Percentiles rank a stretch among this genome's conserved stretches.
Conservation (phyloP, 2,329 filamentous ascomycete species). For the Pseudocercospora pini-densiflorae region DNA sequence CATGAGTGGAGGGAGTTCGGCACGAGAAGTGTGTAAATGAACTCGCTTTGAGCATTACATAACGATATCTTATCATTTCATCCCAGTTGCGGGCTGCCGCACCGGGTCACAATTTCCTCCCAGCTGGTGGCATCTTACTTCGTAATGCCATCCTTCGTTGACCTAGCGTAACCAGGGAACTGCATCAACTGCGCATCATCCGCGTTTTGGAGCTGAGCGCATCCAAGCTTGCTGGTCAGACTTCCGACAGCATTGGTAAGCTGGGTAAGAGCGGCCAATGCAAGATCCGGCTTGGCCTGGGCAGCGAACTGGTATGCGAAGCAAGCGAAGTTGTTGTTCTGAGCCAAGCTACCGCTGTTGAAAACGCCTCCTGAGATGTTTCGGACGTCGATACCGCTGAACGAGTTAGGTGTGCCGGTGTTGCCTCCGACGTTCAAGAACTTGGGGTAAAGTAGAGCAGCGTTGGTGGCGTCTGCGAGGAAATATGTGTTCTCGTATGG, state of each 20-base stretch:
- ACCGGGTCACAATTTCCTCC: background rate
- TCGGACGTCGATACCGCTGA: conserved; percentile 40
- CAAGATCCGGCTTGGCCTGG: conserved; percentile 21
- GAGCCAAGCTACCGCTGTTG: conserved; percentile 36
- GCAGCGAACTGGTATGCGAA: conserved; percentile 37
- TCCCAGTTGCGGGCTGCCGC: too few species aligned
- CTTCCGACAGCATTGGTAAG: conserved; percentile 15
- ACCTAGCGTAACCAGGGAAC: conserved; percentile 20
- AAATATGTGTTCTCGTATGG: conserved; percentile 39
- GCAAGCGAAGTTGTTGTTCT: conserved; percentile 55
- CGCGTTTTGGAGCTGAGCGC: conserved; percentile 13
- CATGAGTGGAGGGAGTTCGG: too few species aligned
- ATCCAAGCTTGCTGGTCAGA: conserved; percentile 8
- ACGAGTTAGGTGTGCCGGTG: conserved; percentile 41
- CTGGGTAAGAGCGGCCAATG: conserved; percentile 12
- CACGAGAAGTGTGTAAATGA: background rate
- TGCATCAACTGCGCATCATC: conserved; percentile 15
- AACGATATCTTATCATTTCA: too few species aligned
- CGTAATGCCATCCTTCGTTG: conserved; percentile 21
- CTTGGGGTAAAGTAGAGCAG: conserved; percentile 33
- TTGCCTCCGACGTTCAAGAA: conserved; percentile 43
- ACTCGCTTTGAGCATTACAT: too few species aligned
- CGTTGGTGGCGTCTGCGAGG: conserved; percentile 23
- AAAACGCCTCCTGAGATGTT: conserved; percentile 48
- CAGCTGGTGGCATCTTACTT: background rate